Percentiles rank a stretch among this genome's conserved stretches.
These are phyloP conservation scores for Xylaria bambusicola DNA, from an alignment of 495 filamentous ascomycete genomes.

Conservation along the genomic window DNA sequence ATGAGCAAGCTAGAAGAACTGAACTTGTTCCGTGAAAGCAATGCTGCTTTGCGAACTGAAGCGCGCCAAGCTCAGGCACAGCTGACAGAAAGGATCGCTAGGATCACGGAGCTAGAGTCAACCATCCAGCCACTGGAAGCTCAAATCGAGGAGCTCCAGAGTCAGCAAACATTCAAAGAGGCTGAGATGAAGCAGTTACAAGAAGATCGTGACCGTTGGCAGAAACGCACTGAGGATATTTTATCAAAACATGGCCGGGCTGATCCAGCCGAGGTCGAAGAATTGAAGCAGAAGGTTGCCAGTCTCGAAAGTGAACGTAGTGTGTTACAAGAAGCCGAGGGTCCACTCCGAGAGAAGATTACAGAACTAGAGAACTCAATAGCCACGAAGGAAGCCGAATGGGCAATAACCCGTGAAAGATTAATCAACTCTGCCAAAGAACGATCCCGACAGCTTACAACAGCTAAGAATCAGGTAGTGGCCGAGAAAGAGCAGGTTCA, in stretches of 20 bases:
- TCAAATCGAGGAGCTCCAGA: conserved; percentile 76
- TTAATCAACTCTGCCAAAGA: conserved; percentile 54
- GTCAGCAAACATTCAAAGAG: conserved; percentile 73
- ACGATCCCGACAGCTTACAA: conserved; percentile 42
- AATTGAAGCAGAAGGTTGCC: conserved; percentile 67
- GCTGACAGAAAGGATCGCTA: conserved; percentile 70
- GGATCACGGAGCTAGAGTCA: conserved; percentile 69
- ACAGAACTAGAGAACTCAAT: conserved; percentile 43
- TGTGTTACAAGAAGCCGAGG: conserved; percentile 58
- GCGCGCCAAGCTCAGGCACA: conserved; percentile 73
- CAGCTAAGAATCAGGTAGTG: conserved; percentile 42
- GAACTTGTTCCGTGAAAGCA: conserved; percentile 92
- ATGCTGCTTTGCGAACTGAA: conserved; percentile 81
- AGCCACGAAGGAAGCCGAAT: conserved; percentile 47
- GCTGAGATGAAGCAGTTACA: conserved; percentile 83
- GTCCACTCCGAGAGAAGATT: conserved; percentile 59
- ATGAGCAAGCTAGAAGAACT: conserved; percentile 93
- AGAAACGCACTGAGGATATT: conserved; percentile 90
- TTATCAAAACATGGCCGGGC: conserved; percentile 94
- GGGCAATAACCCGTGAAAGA: conserved; percentile 42
- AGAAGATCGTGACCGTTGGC: conserved; percentile 86
- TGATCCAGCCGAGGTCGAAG: conserved; percentile 88
- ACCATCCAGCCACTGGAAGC: conserved; percentile 82
- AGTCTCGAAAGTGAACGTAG: conserved; percentile 72
- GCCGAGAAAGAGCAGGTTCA: conserved; percentile 43